Percentiles rank a stretch among this genome's conserved stretches.
These are phyloP conservation scores for Thozetella sp. DNA, from an alignment of 495 filamentous ascomycete genomes.

Conservation along the genomic window DNA sequence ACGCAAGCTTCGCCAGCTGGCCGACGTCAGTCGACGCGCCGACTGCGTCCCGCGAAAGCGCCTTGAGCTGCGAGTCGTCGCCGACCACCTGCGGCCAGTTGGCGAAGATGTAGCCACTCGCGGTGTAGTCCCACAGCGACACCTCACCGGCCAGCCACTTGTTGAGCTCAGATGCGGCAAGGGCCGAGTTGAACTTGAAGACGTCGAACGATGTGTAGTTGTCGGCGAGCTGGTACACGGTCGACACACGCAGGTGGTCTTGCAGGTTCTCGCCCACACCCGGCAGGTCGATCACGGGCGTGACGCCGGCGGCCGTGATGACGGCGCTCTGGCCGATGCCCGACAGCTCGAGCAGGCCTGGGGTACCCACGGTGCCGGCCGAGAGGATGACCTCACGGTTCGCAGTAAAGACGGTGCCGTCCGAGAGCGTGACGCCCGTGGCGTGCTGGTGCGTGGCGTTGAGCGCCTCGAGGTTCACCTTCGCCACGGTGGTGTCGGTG, in stretches of 20 bases:
- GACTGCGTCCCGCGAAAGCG: constrained; percentile 7
- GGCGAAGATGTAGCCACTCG: constrained; percentile 18
- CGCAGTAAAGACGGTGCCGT: constrained; percentile 33
- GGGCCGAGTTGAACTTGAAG: constrained; percentile 21
- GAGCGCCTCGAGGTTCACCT: constrained; percentile 16
- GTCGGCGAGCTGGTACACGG: constrained; percentile 20
- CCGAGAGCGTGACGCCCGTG: constrained; percentile 24
- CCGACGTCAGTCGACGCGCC: constrained; percentile 3
- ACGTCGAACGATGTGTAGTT: constrained; percentile 21
- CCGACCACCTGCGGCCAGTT: constrained; percentile 16
- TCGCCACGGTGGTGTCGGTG: constrained; percentile 17
- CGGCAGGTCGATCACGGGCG: constrained; percentile 38
- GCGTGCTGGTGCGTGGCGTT: constrained; percentile 11
- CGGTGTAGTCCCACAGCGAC: constrained; percentile 27
- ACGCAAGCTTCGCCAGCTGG: constrained; percentile 16
- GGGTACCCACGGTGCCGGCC: constrained; percentile 51
- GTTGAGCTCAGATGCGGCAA: constrained; percentile 16
- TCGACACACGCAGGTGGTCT: constrained; percentile 42
- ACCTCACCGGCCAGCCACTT: constrained; percentile 13
- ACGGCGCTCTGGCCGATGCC: constrained; percentile 48
- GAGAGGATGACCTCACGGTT: constrained; percentile 56
- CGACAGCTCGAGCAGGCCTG: constrained; percentile 57
- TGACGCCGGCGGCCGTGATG: constrained; percentile 36
- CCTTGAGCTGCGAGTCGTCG: not conserved
- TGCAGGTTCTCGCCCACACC: constrained; percentile 55